Conservation (phyloP, 495 filamentous ascomycete genomes). For the Tetracladium setigerum region DNA sequence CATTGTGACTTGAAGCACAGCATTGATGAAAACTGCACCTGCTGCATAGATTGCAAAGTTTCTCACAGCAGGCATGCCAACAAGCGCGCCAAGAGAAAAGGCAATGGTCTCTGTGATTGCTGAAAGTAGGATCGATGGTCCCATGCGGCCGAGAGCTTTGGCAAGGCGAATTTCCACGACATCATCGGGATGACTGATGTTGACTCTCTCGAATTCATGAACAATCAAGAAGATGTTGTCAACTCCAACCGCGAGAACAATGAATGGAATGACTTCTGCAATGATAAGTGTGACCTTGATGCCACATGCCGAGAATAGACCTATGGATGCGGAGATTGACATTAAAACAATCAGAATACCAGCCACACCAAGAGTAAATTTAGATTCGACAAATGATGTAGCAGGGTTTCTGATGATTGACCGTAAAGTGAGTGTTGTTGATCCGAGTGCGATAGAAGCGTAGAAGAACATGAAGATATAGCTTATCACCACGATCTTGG, state of each 20-base stretch:
- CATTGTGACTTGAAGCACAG: constrained; percentile 89
- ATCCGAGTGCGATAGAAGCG: constrained; percentile 84
- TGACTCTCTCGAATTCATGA: constrained; percentile 94
- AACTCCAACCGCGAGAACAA: constrained; percentile 91
- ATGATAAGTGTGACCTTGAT: constrained; percentile 96
- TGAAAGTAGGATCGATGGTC: constrained; percentile 93
- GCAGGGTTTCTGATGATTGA: constrained; percentile 74
- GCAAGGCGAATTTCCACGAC: constrained; percentile 77
- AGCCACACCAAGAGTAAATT: constrained; percentile 85
- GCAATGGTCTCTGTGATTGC: constrained; percentile 88
- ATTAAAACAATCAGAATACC: constrained; percentile 94
- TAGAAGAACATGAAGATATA: constrained; percentile 99
- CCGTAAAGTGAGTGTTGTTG: constrained; percentile 66
- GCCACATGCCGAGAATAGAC: constrained; percentile 80
- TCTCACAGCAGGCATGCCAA: constrained; percentile 93
- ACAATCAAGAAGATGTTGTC: constrained; percentile 99
- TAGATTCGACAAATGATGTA: constrained; percentile 82
- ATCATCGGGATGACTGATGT: constrained; percentile 79
- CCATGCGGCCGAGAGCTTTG: constrained; percentile 84
- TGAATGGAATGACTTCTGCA: constrained; percentile 95
- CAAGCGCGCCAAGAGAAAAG: constrained; percentile 85
- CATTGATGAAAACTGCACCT: constrained; percentile 95
- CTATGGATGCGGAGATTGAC: constrained; percentile 92
- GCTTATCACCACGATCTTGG: constrained; percentile 93
- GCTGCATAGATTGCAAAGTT: constrained; percentile 97